These are phyloP conservation scores for Quercus tomentella DNA, from an alignment of 331 rosid genomes.

Conservation along the genomic window DNA sequence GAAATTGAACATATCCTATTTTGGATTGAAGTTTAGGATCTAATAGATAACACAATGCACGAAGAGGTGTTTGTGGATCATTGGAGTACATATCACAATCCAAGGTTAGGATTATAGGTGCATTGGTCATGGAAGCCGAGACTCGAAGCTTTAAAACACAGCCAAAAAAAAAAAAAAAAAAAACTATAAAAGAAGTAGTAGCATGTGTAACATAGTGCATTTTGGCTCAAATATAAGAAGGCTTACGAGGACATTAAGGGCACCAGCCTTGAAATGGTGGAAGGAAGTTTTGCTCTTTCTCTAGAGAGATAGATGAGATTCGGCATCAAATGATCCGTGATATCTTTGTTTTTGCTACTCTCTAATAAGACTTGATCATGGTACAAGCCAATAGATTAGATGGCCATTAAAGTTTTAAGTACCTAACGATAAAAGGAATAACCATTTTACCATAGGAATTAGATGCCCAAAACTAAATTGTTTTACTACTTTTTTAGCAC, in stretches of 20 bases:
- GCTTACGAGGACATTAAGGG: slow-evolving; percentile 40
- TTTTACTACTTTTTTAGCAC: too few species aligned
- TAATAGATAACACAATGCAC: slow-evolving; percentile 26
- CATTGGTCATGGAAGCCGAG: slow-evolving; percentile 41
- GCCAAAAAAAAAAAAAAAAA: not conserved
- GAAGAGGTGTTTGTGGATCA: slow-evolving; percentile 26
- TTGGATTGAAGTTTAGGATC: slow-evolving; percentile 7
- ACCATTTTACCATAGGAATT: too few species aligned
- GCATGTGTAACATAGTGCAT: too few species aligned
- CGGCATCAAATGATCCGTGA: slow-evolving; percentile 20
- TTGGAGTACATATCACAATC: slow-evolving; percentile 46
- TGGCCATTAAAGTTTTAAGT: not conserved
- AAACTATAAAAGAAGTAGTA: not conserved
- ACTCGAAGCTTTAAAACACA: slow-evolving; percentile 27
- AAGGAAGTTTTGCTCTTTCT: slow-evolving; percentile 17
- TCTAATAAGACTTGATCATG: slow-evolving; percentile 27
- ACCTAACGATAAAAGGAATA: too few species aligned
- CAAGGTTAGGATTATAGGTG: slow-evolving; percentile 30
- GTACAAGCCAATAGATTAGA: not conserved
- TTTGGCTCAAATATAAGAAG: not conserved
- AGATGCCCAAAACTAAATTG: too few species aligned
- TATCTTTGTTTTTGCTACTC: slow-evolving; percentile 18
- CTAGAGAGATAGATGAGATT: slow-evolving; percentile 43
- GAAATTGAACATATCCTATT: slow-evolving; percentile 31
- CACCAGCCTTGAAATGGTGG: slow-evolving; percentile 50